Evolutionary conservation across 495 filamentous ascomycete species (phyloP), one percentile per base, ranked within the genome.

Genomic region (Sporormia fimetaria): DNA sequence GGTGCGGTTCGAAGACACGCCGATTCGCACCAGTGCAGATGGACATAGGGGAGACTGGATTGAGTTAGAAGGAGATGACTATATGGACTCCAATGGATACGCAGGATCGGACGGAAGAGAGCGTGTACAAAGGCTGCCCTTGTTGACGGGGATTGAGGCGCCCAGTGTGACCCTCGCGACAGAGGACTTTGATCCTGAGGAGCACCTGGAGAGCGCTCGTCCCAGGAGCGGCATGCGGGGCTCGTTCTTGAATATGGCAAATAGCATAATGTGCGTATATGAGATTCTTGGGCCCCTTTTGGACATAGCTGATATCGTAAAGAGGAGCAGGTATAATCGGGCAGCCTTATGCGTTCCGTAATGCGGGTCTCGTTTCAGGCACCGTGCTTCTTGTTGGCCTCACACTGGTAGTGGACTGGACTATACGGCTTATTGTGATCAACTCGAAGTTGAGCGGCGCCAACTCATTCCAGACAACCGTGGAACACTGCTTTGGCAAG

Each of bases 161-260:
- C 87, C 87, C 11, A 83, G 81, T 37, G 76, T 93, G n/a, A 74
- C 83, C 3, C 61, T 90, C n/a, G 83, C 85, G 24, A 53, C 64
- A 4, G 72, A 75, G 6, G 68, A 71, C 32, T 73, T 74, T 54
- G 65, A 73, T 45, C 65, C 71, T 0, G 74, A 78, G 52, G 72
- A 79, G 7, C 65, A 71, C 29, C 55, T 80, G 25, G 74, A 78
- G 44, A 65, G 57, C 41, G 73, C 74, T 8, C 63, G 80, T 37
- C 77, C 80, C 17, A 74, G 75, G 49, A 81, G 73, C 54, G 73
- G 74, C 17, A 68, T 80, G 68, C 64, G 62, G 37, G 78, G 73
- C 63, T 73, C 76, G 4, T 96, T 98, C 49, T 94, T 94, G 84
- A 98, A 98, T 61, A 98, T 98, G 90, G 87, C 87, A 30, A 98